Base-by-base conservation (phyloP, 176 grass and related monocot species). In the Avena eriantha region DNA sequence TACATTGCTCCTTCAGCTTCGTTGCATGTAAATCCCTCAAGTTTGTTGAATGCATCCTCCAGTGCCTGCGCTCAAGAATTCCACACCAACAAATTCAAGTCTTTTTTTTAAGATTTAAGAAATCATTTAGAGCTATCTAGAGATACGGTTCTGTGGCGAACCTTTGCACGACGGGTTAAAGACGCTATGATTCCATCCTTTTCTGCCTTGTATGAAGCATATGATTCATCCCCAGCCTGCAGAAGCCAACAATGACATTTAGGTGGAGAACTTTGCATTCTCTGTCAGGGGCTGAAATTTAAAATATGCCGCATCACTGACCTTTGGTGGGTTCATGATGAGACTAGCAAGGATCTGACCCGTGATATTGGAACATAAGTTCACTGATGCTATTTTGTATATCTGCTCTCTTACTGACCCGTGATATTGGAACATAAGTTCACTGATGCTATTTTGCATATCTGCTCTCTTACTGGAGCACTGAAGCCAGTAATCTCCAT, bases 311-410 rank as follows among this genome's bases (percentile, higher is more conserved):
- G 51, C 33, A 15, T 76, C 21, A 49, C 10, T 58, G 67, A 99
- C 97, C 97, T 99, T 96, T 35, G 97, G 94, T 85, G 94, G 90
- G 74, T 93, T 96, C 97, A 99, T 96, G 82, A 99, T 33, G 63
- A 96, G 97, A 81, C 94, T 96, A 17, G 90, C 89, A 86, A 99
- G 94, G 84, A 96, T 94, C 82, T 99, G 94, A 34, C 94, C 97
- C 75, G 94, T 91, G 77, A 99, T 93, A 69, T 99, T 99, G 10
- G 97, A 99, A 63, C 97, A 99, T 19, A 99, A 87, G 84, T 99
- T 96, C 83, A 99, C 94, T 55, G 97, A 99, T 17, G 97, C 88
- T 61, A 99, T 64, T 80, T 99, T 99, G 87, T 99, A 99, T 81
- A n/a, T n/a, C n/a, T n/a, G n/a, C n/a, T n/a, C n/a, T n/a, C n/a